Conservation (phyloP, 2,329 filamentous ascomycete genomes). For the Alternaria arbusti region DNA sequence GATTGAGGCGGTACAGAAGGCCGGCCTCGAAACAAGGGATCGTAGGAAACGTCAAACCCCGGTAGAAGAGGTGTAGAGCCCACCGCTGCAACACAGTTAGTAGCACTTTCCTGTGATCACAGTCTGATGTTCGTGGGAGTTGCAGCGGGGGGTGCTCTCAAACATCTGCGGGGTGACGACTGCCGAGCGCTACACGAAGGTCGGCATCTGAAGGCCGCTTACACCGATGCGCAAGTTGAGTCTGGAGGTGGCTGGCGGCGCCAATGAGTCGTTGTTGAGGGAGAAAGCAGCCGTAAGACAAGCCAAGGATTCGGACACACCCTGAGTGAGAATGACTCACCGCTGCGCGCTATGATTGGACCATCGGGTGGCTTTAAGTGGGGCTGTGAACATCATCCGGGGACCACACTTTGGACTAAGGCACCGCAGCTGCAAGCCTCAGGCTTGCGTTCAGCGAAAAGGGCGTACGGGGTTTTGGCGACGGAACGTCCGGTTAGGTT, state of each 20-base stretch:
- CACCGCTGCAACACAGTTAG: not conserved
- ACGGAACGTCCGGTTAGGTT: not conserved
- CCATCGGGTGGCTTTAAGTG: not conserved
- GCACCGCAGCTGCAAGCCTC: not conserved
- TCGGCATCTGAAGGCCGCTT: not conserved
- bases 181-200: not conserved
- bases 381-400: not conserved
- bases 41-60: not conserved
- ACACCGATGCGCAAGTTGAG: not conserved
- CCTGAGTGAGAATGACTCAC: slow-evolving; percentile 28
- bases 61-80: not conserved
- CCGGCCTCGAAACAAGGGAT: not conserved
- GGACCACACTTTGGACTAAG: not conserved
- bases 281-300: not conserved
- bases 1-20: not conserved
- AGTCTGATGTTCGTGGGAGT: not conserved
- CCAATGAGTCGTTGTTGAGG: not conserved
- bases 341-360: slow-evolving; percentile 9
- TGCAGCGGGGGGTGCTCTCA: not conserved
- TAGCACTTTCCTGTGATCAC: not conserved
- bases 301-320: slow-evolving; percentile 4
- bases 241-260: not conserved
- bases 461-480: not conserved
- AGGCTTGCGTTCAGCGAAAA: not conserved
- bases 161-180: not conserved